Evolutionary conservation across 2,329 filamentous ascomycete species (phyloP), one percentile per base, ranked within the genome.

Genomic region (Reticulascus tulasneorum): DNA sequence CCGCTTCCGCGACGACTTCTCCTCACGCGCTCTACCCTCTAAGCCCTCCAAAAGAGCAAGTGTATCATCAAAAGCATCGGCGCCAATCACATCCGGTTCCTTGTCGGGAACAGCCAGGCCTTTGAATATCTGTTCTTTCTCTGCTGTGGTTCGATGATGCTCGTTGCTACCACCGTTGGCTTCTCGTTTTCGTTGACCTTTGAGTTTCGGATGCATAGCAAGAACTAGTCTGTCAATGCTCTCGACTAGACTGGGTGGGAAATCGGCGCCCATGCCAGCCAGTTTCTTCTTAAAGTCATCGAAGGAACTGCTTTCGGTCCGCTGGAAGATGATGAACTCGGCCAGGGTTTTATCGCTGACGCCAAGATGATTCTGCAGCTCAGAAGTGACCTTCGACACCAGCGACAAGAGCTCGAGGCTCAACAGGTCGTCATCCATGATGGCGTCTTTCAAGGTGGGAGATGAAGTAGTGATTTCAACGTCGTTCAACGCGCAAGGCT

Each of bases 271-370:
- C 62, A 94, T 81, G 20, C 73, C 77, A 48, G 82, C 77, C 47
- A 97, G 73, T 55, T 79, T 79, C 47, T 71, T 68, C 65, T 85
- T 85, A 67, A 97, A 98, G 19, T 85, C 81, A 34, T 73, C 62
- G 38, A 86, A 70, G 19, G 75, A 75, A 33, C 71, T 73, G 66
- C 81, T 85, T 73, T 90, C 78, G 58, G 84, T 64, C 52, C 94
- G 87, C 58, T 95, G 85, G 44, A 86, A 86, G 55, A 98, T 95
- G 53, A 98, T 80, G 57, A 95, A 98, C 63, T 98, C 93, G 50
- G 93, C 90, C 18, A 98, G 79, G 6, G 88, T 95, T 64, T 94
- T 96, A 65, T 98, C 90, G 58, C 78, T 85, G 51, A 96, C 80
- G 37, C 90, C 88, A 41, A 97, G 66, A 64, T 98, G 87, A 56